A percentile compares a stretch with the other conserved stretches of the same genome.
These are phyloP conservation scores for Scheffersomyces cryptocercus DNA, from an alignment of 1,139 yeast genomes.

Conservation along the genomic window DNA sequence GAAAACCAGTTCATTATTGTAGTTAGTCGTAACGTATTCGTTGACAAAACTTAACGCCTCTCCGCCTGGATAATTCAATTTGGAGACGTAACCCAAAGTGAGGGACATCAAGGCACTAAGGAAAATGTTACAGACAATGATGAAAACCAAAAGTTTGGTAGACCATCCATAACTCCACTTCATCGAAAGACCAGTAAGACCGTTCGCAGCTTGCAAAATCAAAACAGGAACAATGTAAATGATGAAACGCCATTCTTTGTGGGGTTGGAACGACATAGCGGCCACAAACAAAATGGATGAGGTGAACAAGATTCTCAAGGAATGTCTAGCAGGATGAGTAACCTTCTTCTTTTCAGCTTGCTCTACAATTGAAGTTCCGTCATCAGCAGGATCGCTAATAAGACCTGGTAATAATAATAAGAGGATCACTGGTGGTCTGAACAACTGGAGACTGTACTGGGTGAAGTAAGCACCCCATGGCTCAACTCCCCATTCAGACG, in stretches of 20 bases:
- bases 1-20: conserved; percentile 17
- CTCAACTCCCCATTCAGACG: conserved; percentile 82
- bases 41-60: conserved; percentile 62
- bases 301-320: conserved; percentile 33
- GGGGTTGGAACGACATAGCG: conserved; percentile 79
- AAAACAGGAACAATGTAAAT: conserved; percentile 72
- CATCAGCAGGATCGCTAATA: conserved; percentile 39
- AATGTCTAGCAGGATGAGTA: conserved; percentile 36
- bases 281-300: conserved; percentile 56
- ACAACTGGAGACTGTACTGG: conserved; percentile 42
- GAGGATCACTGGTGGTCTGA: conserved; percentile 67
- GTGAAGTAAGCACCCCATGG: conserved; percentile 71
- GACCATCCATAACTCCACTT: conserved; percentile 29
- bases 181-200: conserved; percentile 46
- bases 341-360: conserved; percentile 30
- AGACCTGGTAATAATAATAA: conserved; percentile 47
- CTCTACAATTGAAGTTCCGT: conserved; percentile 17
- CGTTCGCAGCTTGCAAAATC: conserved; percentile 65
- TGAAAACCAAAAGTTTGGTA: conserved; percentile 27
- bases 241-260: conserved; percentile 93
- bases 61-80: conserved; percentile 90
- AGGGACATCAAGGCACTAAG: conserved; percentile 45
- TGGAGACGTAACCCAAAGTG: conserved; percentile 61
- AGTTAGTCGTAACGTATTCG: conserved; percentile 29
- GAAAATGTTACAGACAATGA: conserved; percentile 28